Evolutionary conservation across 2,329 filamentous ascomycete genomes (phyloP).

Genomic region (Mycogone perniciosa): DNA sequence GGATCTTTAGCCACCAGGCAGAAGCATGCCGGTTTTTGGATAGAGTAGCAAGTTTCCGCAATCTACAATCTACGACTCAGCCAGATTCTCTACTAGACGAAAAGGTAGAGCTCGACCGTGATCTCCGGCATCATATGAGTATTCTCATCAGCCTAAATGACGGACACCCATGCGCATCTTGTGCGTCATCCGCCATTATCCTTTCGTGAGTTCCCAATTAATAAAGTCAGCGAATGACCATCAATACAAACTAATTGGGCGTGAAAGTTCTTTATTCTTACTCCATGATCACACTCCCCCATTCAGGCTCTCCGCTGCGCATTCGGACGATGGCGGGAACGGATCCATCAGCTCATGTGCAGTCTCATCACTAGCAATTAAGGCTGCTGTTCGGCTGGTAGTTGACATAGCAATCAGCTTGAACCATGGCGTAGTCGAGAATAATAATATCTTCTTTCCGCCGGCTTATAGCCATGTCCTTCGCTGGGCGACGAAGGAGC

Average conservation of each 20-base stretch:
- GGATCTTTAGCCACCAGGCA: slow-evolving; percentile 6
- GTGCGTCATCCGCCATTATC: slow-evolving; percentile 2
- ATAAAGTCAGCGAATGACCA: neutral
- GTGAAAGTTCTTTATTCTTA: neutral
- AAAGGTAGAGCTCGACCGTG: neutral
- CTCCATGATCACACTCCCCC: neutral
- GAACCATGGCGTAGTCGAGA: neutral
- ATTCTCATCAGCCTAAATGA: neutral
- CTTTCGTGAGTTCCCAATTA: slow-evolving; percentile 2
- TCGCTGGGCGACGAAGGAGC: slow-evolving; percentile 2
- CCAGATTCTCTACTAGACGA: neutral
- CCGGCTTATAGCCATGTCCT: slow-evolving; percentile 7
- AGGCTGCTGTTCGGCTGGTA: slow-evolving; percentile 5
- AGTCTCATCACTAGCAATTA: neutral
- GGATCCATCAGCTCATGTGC: neutral
- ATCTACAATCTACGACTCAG: neutral
- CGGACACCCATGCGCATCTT: neutral
- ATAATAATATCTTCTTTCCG: slow-evolving; percentile 1
- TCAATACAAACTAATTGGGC: neutral
- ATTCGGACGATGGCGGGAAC: neutral
- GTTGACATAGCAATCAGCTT: slow-evolving; percentile 4
- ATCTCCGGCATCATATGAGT: slow-evolving; percentile 2
- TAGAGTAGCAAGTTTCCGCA: neutral
- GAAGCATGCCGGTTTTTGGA: slow-evolving; percentile 6
- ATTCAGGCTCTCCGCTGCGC: neutral